phyloP scores from a whole-genome alignment of 2,329 filamentous ascomycete genomes.

The Coniochaeta sp. region DNA sequence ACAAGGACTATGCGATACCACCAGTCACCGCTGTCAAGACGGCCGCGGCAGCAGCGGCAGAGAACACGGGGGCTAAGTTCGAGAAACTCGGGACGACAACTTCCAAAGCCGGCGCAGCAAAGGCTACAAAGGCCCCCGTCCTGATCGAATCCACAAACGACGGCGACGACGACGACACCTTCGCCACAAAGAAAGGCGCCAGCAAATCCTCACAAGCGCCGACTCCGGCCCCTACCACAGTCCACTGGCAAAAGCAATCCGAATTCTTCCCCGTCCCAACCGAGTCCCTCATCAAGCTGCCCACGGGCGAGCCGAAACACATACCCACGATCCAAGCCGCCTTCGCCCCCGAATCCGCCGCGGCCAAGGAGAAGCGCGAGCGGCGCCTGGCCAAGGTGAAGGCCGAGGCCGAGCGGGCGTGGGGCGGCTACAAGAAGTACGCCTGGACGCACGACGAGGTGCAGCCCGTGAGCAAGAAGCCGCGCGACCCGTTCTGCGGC shows the following conservation, averaged over 20 bases:
- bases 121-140: background rate
- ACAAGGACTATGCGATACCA: background rate
- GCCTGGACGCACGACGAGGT: constrained; percentile 89
- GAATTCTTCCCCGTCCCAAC: constrained; percentile 72
- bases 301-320: constrained; percentile 58
- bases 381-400: constrained; percentile 61
- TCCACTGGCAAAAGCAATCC: constrained; percentile 66
- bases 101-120: constrained; percentile 11
- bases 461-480: constrained; percentile 58
- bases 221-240: background rate
- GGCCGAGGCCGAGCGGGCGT: constrained; percentile 67
- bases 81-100: constrained; percentile 15
- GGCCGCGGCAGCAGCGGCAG: background rate
- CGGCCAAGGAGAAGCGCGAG: constrained; percentile 53
- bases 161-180: constrained; percentile 10
- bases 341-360: constrained; percentile 59
- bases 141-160: constrained; percentile 3
- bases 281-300: constrained; percentile 66
- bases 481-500: constrained; percentile 77
- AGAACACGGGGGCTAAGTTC: background rate
- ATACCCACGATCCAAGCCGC: constrained; percentile 72
- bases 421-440: constrained; percentile 71
- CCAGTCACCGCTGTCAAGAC: background rate
- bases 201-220: background rate
- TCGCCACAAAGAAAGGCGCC: constrained; percentile 12